These are phyloP conservation scores for Boletus coccyginus DNA, from an alignment of 768 basidiomycete genomes.

Conservation along the genomic window DNA sequence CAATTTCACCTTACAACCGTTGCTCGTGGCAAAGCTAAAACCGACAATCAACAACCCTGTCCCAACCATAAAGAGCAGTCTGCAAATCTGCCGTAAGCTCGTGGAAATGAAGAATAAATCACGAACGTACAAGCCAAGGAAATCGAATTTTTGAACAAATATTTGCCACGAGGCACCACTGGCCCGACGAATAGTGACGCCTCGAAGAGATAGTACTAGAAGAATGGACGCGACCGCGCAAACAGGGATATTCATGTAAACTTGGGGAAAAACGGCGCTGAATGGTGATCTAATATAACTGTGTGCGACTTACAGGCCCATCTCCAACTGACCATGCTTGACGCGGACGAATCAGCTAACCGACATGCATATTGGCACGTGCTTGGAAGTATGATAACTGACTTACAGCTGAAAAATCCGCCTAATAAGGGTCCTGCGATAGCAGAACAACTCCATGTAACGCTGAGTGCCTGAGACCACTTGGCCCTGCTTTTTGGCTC, in stretches of 20 bases:
- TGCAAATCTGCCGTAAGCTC: conserved; percentile 32
- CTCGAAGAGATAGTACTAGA: conserved; percentile 57
- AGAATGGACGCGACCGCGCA: conserved; percentile 59
- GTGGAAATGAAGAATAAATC: conserved; percentile 12
- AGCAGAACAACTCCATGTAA: conserved; percentile 87
- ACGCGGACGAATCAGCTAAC: conserved; percentile 26
- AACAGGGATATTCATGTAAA: conserved; percentile 81
- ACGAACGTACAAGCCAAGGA: conserved; percentile 66
- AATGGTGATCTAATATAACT: conserved; percentile 11
- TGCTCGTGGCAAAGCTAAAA: conserved; percentile 69
- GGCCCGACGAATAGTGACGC: conserved; percentile 45
- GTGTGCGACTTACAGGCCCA: conserved; percentile 69
- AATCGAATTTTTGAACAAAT: conserved; percentile 64
- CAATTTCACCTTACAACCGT: conserved; percentile 55
- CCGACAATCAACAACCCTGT: conserved; percentile 75
- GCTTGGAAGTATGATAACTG: conserved; percentile 6
- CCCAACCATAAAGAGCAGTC: conserved; percentile 70
- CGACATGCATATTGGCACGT: conserved; percentile 20
- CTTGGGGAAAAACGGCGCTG: conserved; percentile 37
- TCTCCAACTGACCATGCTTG: conserved; percentile 59
- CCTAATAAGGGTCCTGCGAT: conserved; percentile 82
- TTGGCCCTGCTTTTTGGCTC: conserved; percentile 66
- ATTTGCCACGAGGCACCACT: conserved; percentile 53
- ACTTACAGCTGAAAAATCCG: conserved; percentile 74
- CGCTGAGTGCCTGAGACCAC: conserved; percentile 82